Percentiles rank a stretch among this genome's conserved stretches.
Conservation (phyloP, 306 rosid genomes). For the Cicer yamashitae region DNA sequence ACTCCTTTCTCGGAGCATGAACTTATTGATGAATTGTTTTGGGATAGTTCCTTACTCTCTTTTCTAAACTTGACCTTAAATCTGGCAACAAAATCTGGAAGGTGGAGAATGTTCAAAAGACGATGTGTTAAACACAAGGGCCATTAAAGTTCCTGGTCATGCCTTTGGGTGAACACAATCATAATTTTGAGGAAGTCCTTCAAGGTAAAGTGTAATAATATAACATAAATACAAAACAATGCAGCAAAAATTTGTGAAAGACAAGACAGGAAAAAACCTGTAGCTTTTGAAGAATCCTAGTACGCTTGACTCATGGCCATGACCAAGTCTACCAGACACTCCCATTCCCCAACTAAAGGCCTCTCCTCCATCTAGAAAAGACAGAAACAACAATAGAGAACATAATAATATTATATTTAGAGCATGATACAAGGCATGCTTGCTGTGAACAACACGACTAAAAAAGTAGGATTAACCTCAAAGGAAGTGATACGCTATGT, state of each 20-base stretch:
- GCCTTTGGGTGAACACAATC: too few species aligned
- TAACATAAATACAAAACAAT: constrained; percentile 12
- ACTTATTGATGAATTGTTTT: too few species aligned
- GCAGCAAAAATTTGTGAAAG: background rate
- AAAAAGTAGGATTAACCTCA: constrained; percentile 19
- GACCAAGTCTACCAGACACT: constrained; percentile 93
- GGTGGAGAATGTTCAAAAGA: too few species aligned
- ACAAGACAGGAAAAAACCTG: constrained; percentile 54
- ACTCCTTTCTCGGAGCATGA: too few species aligned
- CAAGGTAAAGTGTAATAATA: background rate
- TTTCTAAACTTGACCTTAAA: too few species aligned
- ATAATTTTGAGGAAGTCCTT: too few species aligned
- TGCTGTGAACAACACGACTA: constrained; percentile 4
- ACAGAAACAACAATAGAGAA: constrained; percentile 31
- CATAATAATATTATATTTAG: constrained; percentile 17
- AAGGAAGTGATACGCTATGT: constrained; percentile 6
- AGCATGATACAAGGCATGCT: constrained; percentile 17
- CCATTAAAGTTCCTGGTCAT: too few species aligned
- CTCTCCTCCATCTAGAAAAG: constrained; percentile 77
- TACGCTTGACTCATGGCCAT: constrained; percentile 70
- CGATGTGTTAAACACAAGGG: too few species aligned
- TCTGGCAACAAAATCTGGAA: too few species aligned
- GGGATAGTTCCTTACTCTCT: too few species aligned
- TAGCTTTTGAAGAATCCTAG: constrained; percentile 72
- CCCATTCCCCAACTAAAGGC: constrained; percentile 93